Conservation (phyloP, 306 rosid species). For the Cucumis cinereus region DNA sequence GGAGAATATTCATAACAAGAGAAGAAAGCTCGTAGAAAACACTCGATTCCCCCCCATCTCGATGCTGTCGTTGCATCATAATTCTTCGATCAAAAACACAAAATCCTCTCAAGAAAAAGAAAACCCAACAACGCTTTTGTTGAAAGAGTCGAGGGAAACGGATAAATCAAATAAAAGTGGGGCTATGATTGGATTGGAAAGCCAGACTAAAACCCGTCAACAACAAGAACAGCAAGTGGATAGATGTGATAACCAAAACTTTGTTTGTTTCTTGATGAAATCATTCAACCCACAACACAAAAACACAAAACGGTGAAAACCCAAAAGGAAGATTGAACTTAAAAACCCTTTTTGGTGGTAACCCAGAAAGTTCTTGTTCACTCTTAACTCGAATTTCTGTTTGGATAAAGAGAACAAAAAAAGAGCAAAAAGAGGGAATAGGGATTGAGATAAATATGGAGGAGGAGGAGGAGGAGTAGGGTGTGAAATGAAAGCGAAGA, state of each 20-base stretch:
- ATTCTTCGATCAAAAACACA: neutral
- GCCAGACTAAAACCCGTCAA: slow-evolving; percentile 23
- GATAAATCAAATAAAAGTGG: slow-evolving; percentile 14
- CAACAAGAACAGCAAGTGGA: neutral
- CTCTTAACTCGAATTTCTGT: neutral
- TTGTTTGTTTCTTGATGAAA: neutral
- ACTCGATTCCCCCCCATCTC: slow-evolving; percentile 43
- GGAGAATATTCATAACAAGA: slow-evolving; percentile 57
- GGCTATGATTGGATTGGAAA: slow-evolving; percentile 12
- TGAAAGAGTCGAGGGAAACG: slow-evolving; percentile 25
- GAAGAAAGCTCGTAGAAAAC: slow-evolving; percentile 57
- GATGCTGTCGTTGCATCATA: slow-evolving; percentile 38
- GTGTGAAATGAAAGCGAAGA: neutral
- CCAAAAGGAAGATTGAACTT: neutral
- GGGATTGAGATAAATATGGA: neutral
- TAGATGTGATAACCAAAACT: neutral
- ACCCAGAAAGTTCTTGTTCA: neutral
- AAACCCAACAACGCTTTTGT: slow-evolving; percentile 23
- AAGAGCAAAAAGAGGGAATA: neutral
- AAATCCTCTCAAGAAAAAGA: neutral
- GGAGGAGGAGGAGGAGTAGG: too few relatives aligned
- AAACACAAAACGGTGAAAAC: neutral
- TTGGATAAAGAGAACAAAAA: neutral
- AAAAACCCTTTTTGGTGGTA: neutral
- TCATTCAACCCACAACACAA: neutral